These are phyloP conservation scores for Coniochaeta ligniaria DNA, from an alignment of 2,329 filamentous ascomycete genomes.

Conservation along the genomic window DNA sequence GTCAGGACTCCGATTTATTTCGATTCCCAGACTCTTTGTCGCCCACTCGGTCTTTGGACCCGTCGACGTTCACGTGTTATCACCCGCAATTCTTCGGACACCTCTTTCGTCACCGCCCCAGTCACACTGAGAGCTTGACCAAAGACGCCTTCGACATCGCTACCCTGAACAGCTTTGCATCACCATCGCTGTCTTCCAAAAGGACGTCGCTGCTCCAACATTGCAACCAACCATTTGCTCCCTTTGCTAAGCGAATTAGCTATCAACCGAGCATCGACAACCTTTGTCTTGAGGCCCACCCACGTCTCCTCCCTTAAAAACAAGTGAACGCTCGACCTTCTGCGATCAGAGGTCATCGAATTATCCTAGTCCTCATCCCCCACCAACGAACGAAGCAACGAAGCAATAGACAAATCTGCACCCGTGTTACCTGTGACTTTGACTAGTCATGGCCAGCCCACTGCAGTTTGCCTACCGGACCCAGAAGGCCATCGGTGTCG, in stretches of 20 bases:
- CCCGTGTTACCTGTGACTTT: conserved; percentile 63
- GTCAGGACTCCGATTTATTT: not conserved
- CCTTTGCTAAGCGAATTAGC: not conserved
- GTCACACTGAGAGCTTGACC: not conserved
- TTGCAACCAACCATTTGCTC: not conserved
- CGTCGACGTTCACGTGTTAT: conserved; percentile 2
- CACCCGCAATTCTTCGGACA: not conserved
- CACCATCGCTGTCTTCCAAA: not conserved
- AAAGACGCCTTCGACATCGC: not conserved
- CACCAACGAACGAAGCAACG: conserved; percentile 13
- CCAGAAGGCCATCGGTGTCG: conserved; percentile 89
- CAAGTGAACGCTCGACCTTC: not conserved
- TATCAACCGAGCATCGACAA: not conserved
- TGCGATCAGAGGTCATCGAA: not conserved
- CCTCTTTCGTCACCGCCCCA: not conserved
- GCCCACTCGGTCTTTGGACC: not conserved
- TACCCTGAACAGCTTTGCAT: not conserved
- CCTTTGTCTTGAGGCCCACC: not conserved
- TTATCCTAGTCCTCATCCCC: not conserved
- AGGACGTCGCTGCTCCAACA: not conserved
- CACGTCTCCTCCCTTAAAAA: not conserved
- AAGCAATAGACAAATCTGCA: conserved; percentile 15
- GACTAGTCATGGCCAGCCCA: conserved; percentile 85
- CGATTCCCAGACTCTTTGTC: not conserved
- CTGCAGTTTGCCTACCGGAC: conserved; percentile 97